These are phyloP conservation scores for Tricholoma terreum DNA, from an alignment of 768 basidiomycete species.

Conservation along the genomic window DNA sequence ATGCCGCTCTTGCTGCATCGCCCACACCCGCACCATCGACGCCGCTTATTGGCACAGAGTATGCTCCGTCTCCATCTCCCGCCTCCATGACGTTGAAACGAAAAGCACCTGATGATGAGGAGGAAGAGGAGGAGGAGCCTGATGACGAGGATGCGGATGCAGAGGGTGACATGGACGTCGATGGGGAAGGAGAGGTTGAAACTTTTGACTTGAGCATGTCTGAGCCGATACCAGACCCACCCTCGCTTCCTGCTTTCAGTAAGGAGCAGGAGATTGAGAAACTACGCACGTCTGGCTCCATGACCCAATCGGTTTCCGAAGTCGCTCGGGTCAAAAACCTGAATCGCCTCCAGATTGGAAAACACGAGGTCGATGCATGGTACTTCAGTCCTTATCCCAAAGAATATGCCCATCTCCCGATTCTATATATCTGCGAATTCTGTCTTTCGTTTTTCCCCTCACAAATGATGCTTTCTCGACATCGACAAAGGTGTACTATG, in stretches of 20 bases:
- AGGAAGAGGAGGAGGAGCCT: conserved; percentile 61
- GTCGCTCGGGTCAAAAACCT: conserved; percentile 98
- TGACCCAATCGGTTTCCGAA: conserved; percentile 98
- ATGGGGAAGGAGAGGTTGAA: conserved; percentile 72
- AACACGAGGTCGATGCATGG: conserved; percentile 99
- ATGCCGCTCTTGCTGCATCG: conserved; percentile 58
- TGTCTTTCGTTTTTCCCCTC: conserved; percentile 93
- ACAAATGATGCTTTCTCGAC: conserved; percentile 85
- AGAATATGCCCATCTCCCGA: conserved; percentile 93
- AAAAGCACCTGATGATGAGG: conserved; percentile 63
- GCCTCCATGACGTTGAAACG: conserved; percentile 58
- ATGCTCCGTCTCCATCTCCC: conserved; percentile 55
- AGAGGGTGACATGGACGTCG: conserved; percentile 72
- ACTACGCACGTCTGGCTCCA: conserved; percentile 93
- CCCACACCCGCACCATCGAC: conserved; percentile 47
- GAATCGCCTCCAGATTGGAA: conserved; percentile 93
- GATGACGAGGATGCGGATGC: conserved; percentile 53
- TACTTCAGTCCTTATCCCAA: conserved; percentile 99
- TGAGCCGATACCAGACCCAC: conserved; percentile 48
- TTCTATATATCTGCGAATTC: conserved; percentile 98
- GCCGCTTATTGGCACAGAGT: conserved; percentile 22
- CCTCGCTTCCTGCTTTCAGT: conserved; percentile 68
- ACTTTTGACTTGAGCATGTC: conserved; percentile 61
- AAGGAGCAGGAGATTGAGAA: conserved; percentile 99
- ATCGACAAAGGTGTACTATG: conserved; percentile 87